phyloP scores from a whole-genome alignment of 352 stramenopile species.

The Phytophthora sojae region DNA sequence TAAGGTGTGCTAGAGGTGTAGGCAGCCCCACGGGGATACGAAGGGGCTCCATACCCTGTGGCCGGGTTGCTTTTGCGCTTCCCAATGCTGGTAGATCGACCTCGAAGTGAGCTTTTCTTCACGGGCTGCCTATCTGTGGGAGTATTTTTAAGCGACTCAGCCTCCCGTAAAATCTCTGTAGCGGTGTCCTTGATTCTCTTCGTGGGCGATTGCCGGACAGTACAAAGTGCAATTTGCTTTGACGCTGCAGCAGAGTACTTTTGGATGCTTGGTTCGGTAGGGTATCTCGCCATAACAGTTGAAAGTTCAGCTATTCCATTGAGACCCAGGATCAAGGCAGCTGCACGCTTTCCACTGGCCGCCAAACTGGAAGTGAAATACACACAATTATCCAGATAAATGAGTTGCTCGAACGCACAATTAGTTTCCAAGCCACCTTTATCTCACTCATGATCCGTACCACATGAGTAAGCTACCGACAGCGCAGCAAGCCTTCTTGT shows the following conservation, averaged over 20 bases:
- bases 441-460: conserved; percentile 27
- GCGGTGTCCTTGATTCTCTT: conserved; percentile 52
- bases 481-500: conserved; percentile 84
- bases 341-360: conserved; percentile 60
- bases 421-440: not conserved
- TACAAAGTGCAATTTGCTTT: conserved; percentile 65
- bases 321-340: conserved; percentile 57
- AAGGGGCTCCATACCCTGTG: conserved; percentile 13
- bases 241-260: conserved; percentile 69
- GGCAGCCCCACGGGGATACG: conserved; percentile 18
- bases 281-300: conserved; percentile 77
- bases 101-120: conserved; percentile 14
- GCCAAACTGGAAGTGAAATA: conserved; percentile 48
- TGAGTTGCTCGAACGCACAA: not conserved
- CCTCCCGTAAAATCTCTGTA: conserved; percentile 53
- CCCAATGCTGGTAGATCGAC: conserved; percentile 17
- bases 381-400: not conserved
- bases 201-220: conserved; percentile 45
- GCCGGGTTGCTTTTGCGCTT: conserved; percentile 42
- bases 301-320: conserved; percentile 78
- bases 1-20: conserved; percentile 16
- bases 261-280: conserved; percentile 70
- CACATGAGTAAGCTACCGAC: conserved; percentile 80
- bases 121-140: conserved; percentile 29
- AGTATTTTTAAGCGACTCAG: conserved; percentile 43